phyloP scores from a whole-genome alignment of 352 stramenopile species.

The Globisporangium nagaii region DNA sequence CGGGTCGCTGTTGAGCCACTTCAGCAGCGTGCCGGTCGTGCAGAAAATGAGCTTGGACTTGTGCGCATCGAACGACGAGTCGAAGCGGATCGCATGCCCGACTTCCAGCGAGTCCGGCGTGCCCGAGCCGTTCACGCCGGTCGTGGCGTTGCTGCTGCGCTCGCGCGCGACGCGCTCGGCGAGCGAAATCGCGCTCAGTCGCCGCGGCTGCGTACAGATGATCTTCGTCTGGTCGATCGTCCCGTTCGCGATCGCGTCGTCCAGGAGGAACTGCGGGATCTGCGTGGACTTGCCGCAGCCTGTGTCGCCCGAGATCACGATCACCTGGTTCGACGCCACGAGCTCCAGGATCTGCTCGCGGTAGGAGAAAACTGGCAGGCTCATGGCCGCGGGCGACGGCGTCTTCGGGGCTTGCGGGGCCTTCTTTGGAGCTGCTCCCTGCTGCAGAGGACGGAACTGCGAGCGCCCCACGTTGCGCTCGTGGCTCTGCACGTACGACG shows the following conservation, averaged over 20 bases:
- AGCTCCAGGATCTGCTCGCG: constrained; percentile 60
- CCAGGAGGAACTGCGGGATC: constrained; percentile 92
- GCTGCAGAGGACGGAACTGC: constrained; percentile 40
- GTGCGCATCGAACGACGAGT: constrained; percentile 66
- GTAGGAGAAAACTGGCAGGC: constrained; percentile 56
- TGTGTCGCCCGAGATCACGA: constrained; percentile 93
- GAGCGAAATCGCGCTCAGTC: constrained; percentile 90
- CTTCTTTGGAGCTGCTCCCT: not conserved
- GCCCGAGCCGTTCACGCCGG: constrained; percentile 11
- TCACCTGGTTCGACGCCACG: constrained; percentile 75
- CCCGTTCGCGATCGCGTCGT: constrained; percentile 66
- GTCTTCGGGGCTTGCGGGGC: not conserved
- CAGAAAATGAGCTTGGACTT: constrained; percentile 95
- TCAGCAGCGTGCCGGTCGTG: constrained; percentile 93
- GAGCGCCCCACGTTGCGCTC: constrained; percentile 10
- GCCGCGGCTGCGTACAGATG: constrained; percentile 91
- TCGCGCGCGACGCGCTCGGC: constrained; percentile 85
- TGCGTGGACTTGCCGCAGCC: constrained; percentile 93
- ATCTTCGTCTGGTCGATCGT: constrained; percentile 65
- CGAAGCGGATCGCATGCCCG: constrained; percentile 91
- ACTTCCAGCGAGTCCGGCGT: constrained; percentile 34
- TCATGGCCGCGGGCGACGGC: constrained; percentile 14
- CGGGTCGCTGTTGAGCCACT: constrained; percentile 77
- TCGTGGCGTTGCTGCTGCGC: constrained; percentile 49
- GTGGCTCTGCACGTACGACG: constrained; percentile 9